Base-by-base conservation (phyloP, 495 filamentous ascomycete genomes). In the Penicillium soppii region DNA sequence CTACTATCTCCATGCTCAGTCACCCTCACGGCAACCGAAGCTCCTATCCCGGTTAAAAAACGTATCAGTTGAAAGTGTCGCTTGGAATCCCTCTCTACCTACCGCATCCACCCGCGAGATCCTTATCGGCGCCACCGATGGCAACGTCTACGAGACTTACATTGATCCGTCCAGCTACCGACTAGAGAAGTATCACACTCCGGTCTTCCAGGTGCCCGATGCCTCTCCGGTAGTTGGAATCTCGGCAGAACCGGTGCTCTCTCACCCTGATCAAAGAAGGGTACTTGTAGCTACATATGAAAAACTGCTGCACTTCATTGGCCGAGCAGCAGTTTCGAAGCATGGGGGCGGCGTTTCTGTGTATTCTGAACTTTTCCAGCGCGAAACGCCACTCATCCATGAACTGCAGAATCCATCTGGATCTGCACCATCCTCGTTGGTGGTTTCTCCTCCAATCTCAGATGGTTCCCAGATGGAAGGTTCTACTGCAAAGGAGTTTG, bases 71-170 rank as follows among this genome's bases (percentile, higher is more conserved):
- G 94, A 97, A 65, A 86, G 85, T 52, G 77, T 98, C 56, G 90
- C 92, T 40, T 98, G 94, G 94, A 97, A 89, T 63, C 95, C 94
- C 2, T 91, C 91, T n/a, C 73, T 91, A n/a, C 95, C 94, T 5
- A 97, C 94, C 16, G 86, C 91, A 12, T 95, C 90, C 1, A 98
- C 94, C 0, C 78, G 94, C 42, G 94, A 98, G 73, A 97, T 98
- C n/a, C 76, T 98, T 4, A 68, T 98, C 25, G 94, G 95, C 17
- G 84, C 92, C 17, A 82, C 87, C 17, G 95, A 98, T 76, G 94
- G 95, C 17, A 92, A 88, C 66, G 78, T 98, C 32, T 97, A 96
- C 66, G 94, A 98, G 67, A 87, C 84, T n/a, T 97, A 89, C 67
- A 90, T 98, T 53, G 94, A 98, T 69, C 90, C 89, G 5, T 85